Conservation (phyloP, 495 filamentous ascomycete species). For the Aspergillus nidulans region DNA sequence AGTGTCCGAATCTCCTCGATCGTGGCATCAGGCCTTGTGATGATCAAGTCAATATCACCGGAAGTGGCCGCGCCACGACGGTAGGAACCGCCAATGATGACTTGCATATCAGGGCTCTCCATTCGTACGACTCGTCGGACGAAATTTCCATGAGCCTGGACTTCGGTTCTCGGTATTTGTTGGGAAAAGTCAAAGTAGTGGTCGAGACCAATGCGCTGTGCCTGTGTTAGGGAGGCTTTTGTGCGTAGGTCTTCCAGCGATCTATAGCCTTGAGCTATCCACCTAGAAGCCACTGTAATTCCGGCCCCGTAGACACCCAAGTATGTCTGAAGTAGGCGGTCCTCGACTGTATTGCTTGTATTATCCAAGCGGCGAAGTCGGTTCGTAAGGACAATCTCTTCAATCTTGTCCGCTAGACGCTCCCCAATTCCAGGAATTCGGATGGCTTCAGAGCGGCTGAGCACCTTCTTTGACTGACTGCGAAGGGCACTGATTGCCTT, state of each 20-base stretch:
- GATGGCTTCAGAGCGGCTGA: slow-evolving; percentile 63
- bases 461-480: slow-evolving; percentile 61
- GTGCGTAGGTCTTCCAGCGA: slow-evolving; percentile 67
- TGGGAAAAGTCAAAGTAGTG: slow-evolving; percentile 78
- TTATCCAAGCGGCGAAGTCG: slow-evolving; percentile 69
- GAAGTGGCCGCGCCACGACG: slow-evolving; percentile 69
- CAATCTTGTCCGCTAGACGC: slow-evolving; percentile 80
- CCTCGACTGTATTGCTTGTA: slow-evolving; percentile 58
- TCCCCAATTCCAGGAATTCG: slow-evolving; percentile 67
- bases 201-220: slow-evolving; percentile 75
- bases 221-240: slow-evolving; percentile 62
- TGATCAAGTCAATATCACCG: slow-evolving; percentile 81
- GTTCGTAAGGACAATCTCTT: slow-evolving; percentile 81
- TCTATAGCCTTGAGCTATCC: slow-evolving; percentile 72
- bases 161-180: slow-evolving; percentile 78
- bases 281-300: slow-evolving; percentile 61
- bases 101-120: slow-evolving; percentile 60
- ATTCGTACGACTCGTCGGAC: slow-evolving; percentile 58
- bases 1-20: slow-evolving; percentile 56
- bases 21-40: slow-evolving; percentile 64
- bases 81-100: slow-evolving; percentile 81
- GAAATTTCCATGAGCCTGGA: slow-evolving; percentile 62
- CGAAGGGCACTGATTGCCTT: slow-evolving; percentile 71
- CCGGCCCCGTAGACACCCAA: slow-evolving; percentile 79
- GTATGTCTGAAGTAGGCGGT: slow-evolving; percentile 62